Evolutionary conservation across 495 filamentous ascomycete genomes (phyloP), one percentile per base, ranked within the genome.

Genomic region (Penicillium antarcticum): DNA sequence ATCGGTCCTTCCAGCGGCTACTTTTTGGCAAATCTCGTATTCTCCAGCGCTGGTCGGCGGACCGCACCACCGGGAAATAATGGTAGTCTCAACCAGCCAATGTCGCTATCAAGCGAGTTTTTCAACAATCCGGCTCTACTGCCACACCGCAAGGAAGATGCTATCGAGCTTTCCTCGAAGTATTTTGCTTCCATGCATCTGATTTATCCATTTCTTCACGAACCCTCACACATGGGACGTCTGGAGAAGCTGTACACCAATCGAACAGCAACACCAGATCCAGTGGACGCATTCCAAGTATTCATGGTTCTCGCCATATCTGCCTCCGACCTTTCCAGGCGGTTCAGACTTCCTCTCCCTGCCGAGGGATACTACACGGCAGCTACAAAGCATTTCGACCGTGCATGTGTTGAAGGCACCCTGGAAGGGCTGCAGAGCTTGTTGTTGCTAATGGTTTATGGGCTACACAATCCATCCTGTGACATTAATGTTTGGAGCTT

Each of bases 251-350:
- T 76, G 17, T 75, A 74, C 41, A 42, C 51, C 1, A 46, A 46
- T 2, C 48, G 57, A 8, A 52, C 44, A 16, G 46, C 37, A 3
- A 47, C 12, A 4, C 37, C 36, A 1, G 40, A 61, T 19, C 60
- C 67, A 6, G 34, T 63, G 1, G 58, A 51, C 5, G 53, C 52
- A 11, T 76, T 74, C 40, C 74, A 76, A 36, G 65, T 74, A 4
- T 72, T 68, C 48, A 74, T 78, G 71, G 74, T 78, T 8, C 44
- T 78, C 2, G 72, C 74, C 5, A 71, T 78, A 46, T 62, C 69
- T 2, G 63, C 74, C 2, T 66, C 67, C n/a, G 66, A 74, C 42
- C 58, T 75, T 3, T 74, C 72, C 1, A 57, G 72, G 2, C 62
- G 69, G 13, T 65, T 67, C 46, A 70, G 71, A 34, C 42, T 73